phyloP scores from a whole-genome alignment of 1,284 basidiomycete species.

The Salmacisia buchloeana region DNA sequence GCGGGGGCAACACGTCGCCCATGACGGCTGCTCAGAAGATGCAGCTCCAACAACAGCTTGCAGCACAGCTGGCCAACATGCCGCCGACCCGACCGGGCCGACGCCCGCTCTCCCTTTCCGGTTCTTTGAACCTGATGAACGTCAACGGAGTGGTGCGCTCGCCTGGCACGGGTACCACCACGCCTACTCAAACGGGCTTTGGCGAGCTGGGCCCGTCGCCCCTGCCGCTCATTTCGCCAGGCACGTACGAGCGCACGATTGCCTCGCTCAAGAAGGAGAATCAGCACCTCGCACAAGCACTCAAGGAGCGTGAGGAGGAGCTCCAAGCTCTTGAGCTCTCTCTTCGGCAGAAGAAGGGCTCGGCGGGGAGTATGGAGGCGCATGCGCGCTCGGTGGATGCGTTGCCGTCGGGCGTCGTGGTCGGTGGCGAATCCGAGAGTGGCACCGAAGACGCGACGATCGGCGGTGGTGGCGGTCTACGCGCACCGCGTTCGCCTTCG shows the following conservation, averaged over 20 bases:
- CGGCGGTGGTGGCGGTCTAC: neutral
- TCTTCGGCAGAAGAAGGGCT: neutral
- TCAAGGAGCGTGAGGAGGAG: slow-evolving; percentile 42
- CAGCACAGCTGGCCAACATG: neutral
- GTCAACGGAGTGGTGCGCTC: neutral
- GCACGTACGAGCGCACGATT: slow-evolving; percentile 39
- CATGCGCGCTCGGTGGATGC: neutral
- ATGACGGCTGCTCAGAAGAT: neutral
- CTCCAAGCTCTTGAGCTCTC: slow-evolving; percentile 23
- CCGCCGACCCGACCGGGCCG: slow-evolving; percentile 13
- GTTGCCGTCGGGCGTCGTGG: no score
- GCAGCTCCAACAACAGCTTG: slow-evolving; percentile 1
- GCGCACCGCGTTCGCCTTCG: neutral
- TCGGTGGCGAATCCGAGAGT: neutral
- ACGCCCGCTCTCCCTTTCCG: slow-evolving; percentile 32
- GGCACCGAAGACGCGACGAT: neutral
- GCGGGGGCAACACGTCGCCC: neutral
- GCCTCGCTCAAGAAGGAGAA: slow-evolving; percentile 38
- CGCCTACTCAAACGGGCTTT: neutral
- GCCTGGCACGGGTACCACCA: neutral
- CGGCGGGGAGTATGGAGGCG: neutral
- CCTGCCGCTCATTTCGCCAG: slow-evolving; percentile 29
- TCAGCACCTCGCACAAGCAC: slow-evolving; percentile 33
- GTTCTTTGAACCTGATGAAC: slow-evolving; percentile 13
- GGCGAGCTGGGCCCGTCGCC: slow-evolving; percentile 32